These are phyloP conservation scores for Zarea fungicola DNA, from an alignment of 2,329 filamentous ascomycete genomes.

Conservation along the genomic window DNA sequence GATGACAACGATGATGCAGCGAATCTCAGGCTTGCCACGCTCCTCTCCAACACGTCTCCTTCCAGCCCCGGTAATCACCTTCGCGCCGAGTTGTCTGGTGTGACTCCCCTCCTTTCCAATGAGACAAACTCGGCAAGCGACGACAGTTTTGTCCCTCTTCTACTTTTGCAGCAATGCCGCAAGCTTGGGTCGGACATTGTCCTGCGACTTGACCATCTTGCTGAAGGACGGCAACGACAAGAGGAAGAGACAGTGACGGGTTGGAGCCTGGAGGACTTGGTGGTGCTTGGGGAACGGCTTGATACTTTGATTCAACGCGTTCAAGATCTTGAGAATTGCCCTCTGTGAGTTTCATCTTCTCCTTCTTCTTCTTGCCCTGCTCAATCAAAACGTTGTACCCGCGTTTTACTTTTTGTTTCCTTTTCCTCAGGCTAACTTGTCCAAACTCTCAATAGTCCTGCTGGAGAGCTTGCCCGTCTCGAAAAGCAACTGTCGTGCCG, in stretches of 20 bases:
- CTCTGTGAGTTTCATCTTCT: conserved; percentile 3
- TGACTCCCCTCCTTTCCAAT: background rate
- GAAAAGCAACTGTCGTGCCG: conserved; percentile 1
- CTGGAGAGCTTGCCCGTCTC: background rate
- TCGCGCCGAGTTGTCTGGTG: background rate
- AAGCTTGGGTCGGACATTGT: conserved; percentile 23
- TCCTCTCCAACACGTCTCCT: background rate
- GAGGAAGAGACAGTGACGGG: no score
- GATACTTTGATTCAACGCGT: background rate
- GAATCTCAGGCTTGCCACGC: background rate
- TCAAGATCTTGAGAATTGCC: background rate
- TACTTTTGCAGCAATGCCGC: conserved; percentile 16
- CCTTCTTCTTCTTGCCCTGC: no score
- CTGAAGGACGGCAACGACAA: background rate
- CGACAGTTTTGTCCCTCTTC: background rate
- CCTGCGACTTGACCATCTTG: conserved; percentile 17
- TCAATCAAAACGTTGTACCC: background rate
- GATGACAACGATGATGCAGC: background rate
- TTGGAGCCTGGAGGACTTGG: conserved; percentile 1
- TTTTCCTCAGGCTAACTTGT: background rate
- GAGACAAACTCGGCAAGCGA: background rate
- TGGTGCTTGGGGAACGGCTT: conserved; percentile 3
- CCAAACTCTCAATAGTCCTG: background rate
- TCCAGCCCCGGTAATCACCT: background rate
- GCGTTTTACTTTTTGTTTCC: no score